These are phyloP conservation scores for Oryza officinalis DNA, from an alignment of 176 grass and related monocot genomes.

Conservation along the genomic window DNA sequence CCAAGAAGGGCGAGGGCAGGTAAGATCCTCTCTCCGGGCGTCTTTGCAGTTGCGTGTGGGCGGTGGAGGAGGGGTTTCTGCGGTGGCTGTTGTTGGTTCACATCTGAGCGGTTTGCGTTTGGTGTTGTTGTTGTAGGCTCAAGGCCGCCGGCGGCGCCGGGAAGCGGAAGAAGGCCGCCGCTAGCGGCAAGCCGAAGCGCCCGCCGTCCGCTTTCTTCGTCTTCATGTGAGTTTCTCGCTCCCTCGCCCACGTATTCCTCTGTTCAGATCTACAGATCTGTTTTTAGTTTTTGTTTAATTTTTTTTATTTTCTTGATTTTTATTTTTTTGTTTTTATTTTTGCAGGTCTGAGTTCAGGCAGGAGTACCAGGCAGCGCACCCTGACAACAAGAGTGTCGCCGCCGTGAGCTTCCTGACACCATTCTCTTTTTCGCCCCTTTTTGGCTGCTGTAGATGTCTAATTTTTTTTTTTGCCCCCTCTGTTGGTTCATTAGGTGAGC, in stretches of 20 bases:
- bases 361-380: slow-evolving; percentile 72
- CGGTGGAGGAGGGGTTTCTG: neutral
- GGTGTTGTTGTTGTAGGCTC: slow-evolving; percentile 32
- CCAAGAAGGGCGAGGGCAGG: slow-evolving; percentile 59
- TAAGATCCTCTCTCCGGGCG: slow-evolving; percentile 1
- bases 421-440: neutral
- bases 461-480: neutral
- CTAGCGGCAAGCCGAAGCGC: slow-evolving; percentile 83
- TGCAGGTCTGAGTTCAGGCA: slow-evolving; percentile 84
- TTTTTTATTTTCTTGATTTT: neutral
- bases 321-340: neutral
- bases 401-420: slow-evolving; percentile 43
- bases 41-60: neutral
- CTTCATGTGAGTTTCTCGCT: slow-evolving; percentile 63
- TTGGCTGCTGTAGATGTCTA: neutral
- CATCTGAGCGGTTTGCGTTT: neutral
- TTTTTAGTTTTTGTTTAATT: neutral
- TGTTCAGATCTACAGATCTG: slow-evolving; percentile 51
- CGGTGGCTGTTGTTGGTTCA: neutral
- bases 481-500: slow-evolving; percentile 62
- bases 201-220: slow-evolving; percentile 89
- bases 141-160: slow-evolving; percentile 38
- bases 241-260: neutral
- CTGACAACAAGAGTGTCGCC: slow-evolving; percentile 69
- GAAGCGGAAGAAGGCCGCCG: slow-evolving; percentile 57